phyloP scores from a whole-genome alignment of 108 stramenopile genomes.

The Parietichytrium sp. region DNA sequence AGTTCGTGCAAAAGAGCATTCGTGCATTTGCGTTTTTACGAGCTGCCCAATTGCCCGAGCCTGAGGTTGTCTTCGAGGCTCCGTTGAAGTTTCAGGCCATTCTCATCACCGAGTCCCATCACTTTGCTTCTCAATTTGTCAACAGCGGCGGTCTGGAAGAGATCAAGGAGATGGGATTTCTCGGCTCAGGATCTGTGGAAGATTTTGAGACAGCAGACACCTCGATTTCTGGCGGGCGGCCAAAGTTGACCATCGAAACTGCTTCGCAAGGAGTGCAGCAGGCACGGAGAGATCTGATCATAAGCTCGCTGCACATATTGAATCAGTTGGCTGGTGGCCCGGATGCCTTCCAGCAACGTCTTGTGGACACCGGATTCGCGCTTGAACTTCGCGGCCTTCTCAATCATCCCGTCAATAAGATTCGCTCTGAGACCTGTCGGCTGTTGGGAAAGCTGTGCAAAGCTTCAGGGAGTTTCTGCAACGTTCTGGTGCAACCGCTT shows the following conservation, averaged over 20 bases:
- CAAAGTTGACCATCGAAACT: too few relatives aligned
- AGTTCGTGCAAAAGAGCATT: conserved; percentile 20
- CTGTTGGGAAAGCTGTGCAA: conserved; percentile 66
- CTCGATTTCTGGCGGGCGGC: too few relatives aligned
- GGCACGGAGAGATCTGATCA: conserved; percentile 10
- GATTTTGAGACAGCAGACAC: too few relatives aligned
- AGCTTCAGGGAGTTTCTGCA: conserved; percentile 52
- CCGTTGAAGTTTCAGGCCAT: conserved; percentile 13
- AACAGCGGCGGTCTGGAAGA: neutral
- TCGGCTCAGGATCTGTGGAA: too few relatives aligned
- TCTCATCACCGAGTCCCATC: conserved; percentile 3
- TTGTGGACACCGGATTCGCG: neutral
- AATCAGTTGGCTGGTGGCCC: conserved; percentile 43
- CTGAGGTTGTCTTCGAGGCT: neutral
- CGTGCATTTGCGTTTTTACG: conserved; percentile 2
- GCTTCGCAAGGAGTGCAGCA: neutral
- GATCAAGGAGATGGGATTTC: conserved; percentile 7
- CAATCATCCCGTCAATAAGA: conserved; percentile 39
- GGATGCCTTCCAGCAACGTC: conserved; percentile 29
- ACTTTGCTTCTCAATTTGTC: conserved; percentile 29
- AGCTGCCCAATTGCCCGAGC: neutral
- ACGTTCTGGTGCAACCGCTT: neutral
- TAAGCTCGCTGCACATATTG: conserved; percentile 18
- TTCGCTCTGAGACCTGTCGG: conserved; percentile 59
- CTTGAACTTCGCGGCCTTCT: conserved; percentile 40